Percentiles rank a stretch among this genome's conserved stretches.
Conservation (phyloP, 768 basidiomycete species). For the Clitopilus passeckerianus region DNA sequence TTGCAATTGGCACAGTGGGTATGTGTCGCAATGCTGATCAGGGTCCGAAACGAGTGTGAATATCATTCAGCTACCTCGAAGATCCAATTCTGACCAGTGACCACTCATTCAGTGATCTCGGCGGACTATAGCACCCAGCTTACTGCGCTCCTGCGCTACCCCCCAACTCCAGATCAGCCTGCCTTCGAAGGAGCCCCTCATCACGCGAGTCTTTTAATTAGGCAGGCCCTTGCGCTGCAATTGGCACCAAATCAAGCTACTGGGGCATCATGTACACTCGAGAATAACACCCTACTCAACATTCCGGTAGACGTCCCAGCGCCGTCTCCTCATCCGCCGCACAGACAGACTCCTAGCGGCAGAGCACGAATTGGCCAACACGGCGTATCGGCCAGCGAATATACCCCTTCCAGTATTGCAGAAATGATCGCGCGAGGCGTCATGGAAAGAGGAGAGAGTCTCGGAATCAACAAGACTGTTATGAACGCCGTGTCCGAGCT, state of each 20-base stretch:
- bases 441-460: conserved; percentile 69
- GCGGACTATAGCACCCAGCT: conserved; percentile 86
- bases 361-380: conserved; percentile 5
- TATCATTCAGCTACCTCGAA: not conserved
- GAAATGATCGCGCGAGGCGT: conserved; percentile 72
- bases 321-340: conserved; percentile 28
- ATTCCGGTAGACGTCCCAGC: conserved; percentile 67
- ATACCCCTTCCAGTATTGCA: conserved; percentile 28
- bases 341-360: conserved; percentile 27
- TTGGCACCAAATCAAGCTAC: conserved; percentile 69
- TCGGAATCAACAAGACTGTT: conserved; percentile 81
- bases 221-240: conserved; percentile 79
- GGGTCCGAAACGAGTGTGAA: conserved; percentile 85
- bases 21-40: conserved; percentile 91
- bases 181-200: conserved; percentile 36
- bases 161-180: conserved; percentile 39
- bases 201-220: conserved; percentile 67
- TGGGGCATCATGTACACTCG: conserved; percentile 73
- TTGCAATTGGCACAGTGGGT: conserved; percentile 80
- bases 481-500: conserved; percentile 78
- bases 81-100: conserved; percentile 9
- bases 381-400: not conserved
- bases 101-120: conserved; percentile 59
- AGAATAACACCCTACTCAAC: conserved; percentile 76
- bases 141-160: conserved; percentile 83